These are phyloP conservation scores for Mediolabrus comicus DNA, from an alignment of 108 stramenopile genomes.

Conservation along the genomic window DNA sequence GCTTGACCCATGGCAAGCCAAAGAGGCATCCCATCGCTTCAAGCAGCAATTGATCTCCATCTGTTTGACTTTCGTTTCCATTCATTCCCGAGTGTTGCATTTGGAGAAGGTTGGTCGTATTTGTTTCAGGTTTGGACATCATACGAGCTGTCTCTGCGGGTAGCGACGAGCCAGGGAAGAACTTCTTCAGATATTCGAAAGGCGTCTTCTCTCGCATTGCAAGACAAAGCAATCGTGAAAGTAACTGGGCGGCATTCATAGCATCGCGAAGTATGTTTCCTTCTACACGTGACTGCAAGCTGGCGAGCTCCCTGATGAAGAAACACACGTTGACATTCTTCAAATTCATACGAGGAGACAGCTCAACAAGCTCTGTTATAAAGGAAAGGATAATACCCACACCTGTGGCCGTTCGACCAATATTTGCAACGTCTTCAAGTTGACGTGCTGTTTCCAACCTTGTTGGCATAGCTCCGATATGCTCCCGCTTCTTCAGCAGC, in stretches of 20 bases:
- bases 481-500: conserved; percentile 11
- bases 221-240: conserved; percentile 65
- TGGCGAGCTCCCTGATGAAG: conserved; percentile 71
- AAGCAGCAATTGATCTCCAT: conserved; percentile 35
- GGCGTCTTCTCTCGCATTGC: conserved; percentile 66
- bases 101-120: conserved; percentile 49
- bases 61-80: conserved; percentile 8
- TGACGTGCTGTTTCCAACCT: conserved; percentile 11
- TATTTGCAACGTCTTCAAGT: conserved; percentile 41
- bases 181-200: conserved; percentile 17
- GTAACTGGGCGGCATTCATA: conserved; percentile 69
- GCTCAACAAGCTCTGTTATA: conserved; percentile 63
- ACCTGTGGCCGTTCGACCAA: conserved; percentile 45
- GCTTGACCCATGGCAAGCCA: conserved; percentile 49
- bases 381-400: conserved; percentile 73
- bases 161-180: conserved; percentile 75
- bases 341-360: conserved; percentile 61
- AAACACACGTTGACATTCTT: conserved; percentile 63
- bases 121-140: conserved; percentile 58
- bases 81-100: conserved; percentile 51
- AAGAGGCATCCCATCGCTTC: conserved; percentile 72
- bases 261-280: conserved; percentile 56
- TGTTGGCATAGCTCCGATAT: conserved; percentile 41
- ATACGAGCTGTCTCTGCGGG: conserved; percentile 54
- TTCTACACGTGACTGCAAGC: conserved; percentile 24